Percentiles rank a stretch among this genome's conserved stretches.
Conservation (phyloP, 805 yeast genomes). For the Babjeviella inositovora region DNA sequence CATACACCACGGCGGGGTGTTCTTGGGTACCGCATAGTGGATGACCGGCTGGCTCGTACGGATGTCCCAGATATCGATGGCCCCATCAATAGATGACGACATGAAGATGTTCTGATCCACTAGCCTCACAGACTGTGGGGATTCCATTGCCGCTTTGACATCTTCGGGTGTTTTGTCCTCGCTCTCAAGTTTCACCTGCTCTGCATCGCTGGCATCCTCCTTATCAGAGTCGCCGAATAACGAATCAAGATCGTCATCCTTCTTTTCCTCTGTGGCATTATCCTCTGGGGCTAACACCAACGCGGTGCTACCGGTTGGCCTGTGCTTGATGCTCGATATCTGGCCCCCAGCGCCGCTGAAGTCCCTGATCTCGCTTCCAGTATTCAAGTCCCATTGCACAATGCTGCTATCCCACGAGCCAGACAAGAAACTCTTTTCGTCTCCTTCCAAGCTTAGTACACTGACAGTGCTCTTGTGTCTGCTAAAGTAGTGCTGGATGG, state of each 20-base stretch:
- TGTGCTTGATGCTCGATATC: conserved; percentile 54
- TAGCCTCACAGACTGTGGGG: conserved; percentile 5
- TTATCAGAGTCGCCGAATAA: conserved; percentile 30
- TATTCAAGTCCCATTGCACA: conserved; percentile 72
- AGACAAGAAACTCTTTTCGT: conserved; percentile 51
- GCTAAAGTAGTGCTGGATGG: conserved; percentile 59
- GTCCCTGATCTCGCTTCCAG: conserved; percentile 35
- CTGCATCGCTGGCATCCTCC: conserved; percentile 7
- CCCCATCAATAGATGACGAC: conserved; percentile 76
- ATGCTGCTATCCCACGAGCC: conserved; percentile 87
- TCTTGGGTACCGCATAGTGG: conserved; percentile 36
- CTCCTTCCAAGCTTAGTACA: conserved; percentile 41
- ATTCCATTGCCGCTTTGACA: background rate
- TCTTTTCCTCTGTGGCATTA: conserved; percentile 8
- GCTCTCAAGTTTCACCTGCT: conserved; percentile 5
- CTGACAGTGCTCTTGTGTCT: conserved; percentile 67
- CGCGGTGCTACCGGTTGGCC: conserved; percentile 41
- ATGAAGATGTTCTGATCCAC: conserved; percentile 41
- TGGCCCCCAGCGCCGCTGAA: conserved; percentile 60
- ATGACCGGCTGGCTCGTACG: conserved; percentile 32
- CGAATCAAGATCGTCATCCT: conserved; percentile 21
- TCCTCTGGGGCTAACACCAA: conserved; percentile 9
- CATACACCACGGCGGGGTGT: conserved; percentile 90
- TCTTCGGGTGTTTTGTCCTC: conserved; percentile 2
- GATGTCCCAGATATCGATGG: conserved; percentile 68